Conservation (phyloP, 768 basidiomycete species). For the Psilocybe tampanensis region DNA sequence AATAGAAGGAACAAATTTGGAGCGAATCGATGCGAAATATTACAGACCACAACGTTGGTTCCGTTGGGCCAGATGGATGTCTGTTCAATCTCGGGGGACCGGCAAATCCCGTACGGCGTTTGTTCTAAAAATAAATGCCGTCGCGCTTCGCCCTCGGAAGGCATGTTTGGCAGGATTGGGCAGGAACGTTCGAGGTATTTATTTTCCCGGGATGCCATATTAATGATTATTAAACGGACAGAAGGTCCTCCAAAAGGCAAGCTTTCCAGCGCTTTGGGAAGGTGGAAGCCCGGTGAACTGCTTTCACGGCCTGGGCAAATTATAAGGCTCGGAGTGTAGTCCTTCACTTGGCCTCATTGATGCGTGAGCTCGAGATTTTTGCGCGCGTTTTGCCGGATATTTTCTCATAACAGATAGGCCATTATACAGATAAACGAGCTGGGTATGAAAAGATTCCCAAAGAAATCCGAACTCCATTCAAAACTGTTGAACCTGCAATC, state of each 20-base stretch:
- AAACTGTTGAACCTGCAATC: background rate
- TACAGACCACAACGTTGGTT: slow-evolving; percentile 3
- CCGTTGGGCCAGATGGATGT: slow-evolving; percentile 7
- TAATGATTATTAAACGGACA: too few relatives aligned
- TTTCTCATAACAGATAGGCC: too few relatives aligned
- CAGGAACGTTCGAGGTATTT: background rate
- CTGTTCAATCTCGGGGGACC: background rate
- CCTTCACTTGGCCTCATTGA: too few relatives aligned
- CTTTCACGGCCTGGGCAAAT: too few relatives aligned
- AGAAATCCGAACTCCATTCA: background rate
- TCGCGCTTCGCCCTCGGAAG: background rate
- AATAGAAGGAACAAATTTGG: background rate
- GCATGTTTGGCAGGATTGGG: background rate
- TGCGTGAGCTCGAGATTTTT: too few relatives aligned
- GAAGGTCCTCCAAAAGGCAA: too few relatives aligned
- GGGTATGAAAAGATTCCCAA: background rate
- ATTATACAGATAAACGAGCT: too few relatives aligned
- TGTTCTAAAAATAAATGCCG: slow-evolving; percentile 9
- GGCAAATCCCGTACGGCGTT: slow-evolving; percentile 18
- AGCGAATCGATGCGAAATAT: background rate
- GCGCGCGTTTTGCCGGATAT: too few relatives aligned
- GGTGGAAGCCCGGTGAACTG: too few relatives aligned
- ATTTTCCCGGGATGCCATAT: too few relatives aligned
- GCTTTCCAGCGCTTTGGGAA: too few relatives aligned
- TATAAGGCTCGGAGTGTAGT: too few relatives aligned